phyloP scores from a whole-genome alignment of 73 alveolate genomes.

The Tetrahymena elliotti region DNA sequence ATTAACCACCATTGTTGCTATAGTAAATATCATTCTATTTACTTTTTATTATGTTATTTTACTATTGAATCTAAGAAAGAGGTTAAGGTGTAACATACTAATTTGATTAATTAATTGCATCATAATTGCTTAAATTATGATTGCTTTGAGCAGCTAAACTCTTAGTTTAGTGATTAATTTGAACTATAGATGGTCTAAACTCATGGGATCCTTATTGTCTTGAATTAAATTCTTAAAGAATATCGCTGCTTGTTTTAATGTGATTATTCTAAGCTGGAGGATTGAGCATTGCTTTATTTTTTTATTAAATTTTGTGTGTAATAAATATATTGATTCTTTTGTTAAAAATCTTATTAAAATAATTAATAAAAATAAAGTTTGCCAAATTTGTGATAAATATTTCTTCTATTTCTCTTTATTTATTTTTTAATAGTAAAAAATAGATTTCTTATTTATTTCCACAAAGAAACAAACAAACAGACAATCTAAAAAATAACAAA shows the following conservation, averaged over 20 bases:
- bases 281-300: not conserved
- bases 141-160: not conserved
- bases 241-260: not conserved
- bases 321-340: not conserved
- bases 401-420: not conserved
- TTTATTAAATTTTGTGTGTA: too few relatives aligned
- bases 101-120: not conserved
- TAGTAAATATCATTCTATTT: not conserved
- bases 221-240: not conserved
- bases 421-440: too few relatives aligned
- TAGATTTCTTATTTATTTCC: not conserved
- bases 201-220: not conserved
- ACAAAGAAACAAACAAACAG: too few relatives aligned
- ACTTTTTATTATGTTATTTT: not conserved
- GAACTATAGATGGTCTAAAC: not conserved
- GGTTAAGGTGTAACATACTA: not conserved
- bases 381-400: not conserved
- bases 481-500: too few relatives aligned
- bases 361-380: not conserved
- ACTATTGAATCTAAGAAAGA: not conserved
- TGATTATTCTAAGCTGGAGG: not conserved
- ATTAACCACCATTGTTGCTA: not conserved
- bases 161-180: not conserved
- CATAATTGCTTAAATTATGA: not conserved
- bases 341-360: not conserved